Conservation (phyloP, 164 flowering plant species). For the Echeveria elegans region DNA sequence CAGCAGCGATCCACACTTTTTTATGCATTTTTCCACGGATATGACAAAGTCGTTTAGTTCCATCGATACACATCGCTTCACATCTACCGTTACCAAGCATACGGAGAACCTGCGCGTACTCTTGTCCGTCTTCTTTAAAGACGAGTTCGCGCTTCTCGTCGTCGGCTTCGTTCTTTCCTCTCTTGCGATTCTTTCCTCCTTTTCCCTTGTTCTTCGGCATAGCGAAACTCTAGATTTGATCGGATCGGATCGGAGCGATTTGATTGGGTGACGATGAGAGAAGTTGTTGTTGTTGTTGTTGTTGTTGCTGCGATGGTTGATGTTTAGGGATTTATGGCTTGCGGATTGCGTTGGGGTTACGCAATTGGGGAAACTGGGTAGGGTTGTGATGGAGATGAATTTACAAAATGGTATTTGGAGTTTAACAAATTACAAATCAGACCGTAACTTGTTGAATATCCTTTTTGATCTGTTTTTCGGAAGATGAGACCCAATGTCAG, state of each 20-base stretch:
- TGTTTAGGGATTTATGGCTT: neutral
- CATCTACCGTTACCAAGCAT: slow-evolving; percentile 68
- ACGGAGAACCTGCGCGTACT: slow-evolving; percentile 54
- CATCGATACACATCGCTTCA: slow-evolving; percentile 57
- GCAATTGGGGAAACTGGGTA: neutral
- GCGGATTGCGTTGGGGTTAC: neutral
- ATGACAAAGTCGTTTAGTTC: slow-evolving; percentile 48
- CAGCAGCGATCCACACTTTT: slow-evolving; percentile 70
- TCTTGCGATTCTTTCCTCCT: slow-evolving; percentile 71
- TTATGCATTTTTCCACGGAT: slow-evolving; percentile 67
- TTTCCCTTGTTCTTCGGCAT: slow-evolving; percentile 86
- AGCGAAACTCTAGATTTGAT: slow-evolving; percentile 8
- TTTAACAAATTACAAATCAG: neutral
- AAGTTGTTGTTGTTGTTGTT: too few relatives aligned
- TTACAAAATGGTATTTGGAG: neutral
- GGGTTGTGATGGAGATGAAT: neutral
- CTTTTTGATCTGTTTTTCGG: neutral
- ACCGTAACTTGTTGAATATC: neutral
- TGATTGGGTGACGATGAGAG: neutral
- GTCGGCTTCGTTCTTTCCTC: slow-evolving; percentile 75
- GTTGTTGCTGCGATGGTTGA: neutral
- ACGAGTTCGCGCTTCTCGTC: slow-evolving; percentile 63
- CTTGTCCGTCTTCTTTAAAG: slow-evolving; percentile 72
- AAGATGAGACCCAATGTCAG: neutral
- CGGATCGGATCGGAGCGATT: neutral